Base-by-base conservation (phyloP, 1,284 basidiomycete genomes). In the Phellinidium pouzarii region DNA sequence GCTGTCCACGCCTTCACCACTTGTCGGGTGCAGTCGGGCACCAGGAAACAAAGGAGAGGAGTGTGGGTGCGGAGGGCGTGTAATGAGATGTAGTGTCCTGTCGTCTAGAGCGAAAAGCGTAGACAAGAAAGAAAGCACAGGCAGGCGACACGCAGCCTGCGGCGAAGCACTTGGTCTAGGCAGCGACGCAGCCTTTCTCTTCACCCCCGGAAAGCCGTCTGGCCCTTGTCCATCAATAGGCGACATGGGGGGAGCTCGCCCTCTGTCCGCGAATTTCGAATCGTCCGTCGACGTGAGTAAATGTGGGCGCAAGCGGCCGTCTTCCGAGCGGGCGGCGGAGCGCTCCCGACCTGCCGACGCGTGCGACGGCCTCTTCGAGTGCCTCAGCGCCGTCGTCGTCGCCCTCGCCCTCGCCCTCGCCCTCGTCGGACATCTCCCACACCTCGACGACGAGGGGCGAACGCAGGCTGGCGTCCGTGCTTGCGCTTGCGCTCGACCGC, bases 61-160 rank as follows among this genome's bases (percentile, higher is more conserved):
- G 47, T 66, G 62, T 3, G 61, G 40, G 22, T 34, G 55, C 4
- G 64, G 51, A 5, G 66, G 55, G 25, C 62, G 62, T 4, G 63
- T 61, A 50, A 71, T 60, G 14, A 70, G 65, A 17, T 63, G 63
- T 4, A 68, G 49, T 1, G 65, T 68, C 34, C 65, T 59, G 29
- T 70, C 66, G 53, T 70, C 69, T n/a, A 68, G 55, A 5, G 64
- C 62, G 38, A 70, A 58, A n/a, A 69, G 44, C 1, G 64, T 62
- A 2, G 66, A 55, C 46, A 69, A 59, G 57, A 67, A 61, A 0
- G 69, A 65, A 4, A 70, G 58, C 1, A 71, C 55, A 1, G 69
- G 68, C 4, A 70, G 55, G 34, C 59, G 64, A 38, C 65, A 64
- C 14, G 56, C 53, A 6, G 31, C 31, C 31, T 34, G 31, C 6